Evolutionary conservation across 768 basidiomycete genomes (phyloP), one percentile per base, ranked within the genome.

Genomic region (Kwoniella heveanensis): DNA sequence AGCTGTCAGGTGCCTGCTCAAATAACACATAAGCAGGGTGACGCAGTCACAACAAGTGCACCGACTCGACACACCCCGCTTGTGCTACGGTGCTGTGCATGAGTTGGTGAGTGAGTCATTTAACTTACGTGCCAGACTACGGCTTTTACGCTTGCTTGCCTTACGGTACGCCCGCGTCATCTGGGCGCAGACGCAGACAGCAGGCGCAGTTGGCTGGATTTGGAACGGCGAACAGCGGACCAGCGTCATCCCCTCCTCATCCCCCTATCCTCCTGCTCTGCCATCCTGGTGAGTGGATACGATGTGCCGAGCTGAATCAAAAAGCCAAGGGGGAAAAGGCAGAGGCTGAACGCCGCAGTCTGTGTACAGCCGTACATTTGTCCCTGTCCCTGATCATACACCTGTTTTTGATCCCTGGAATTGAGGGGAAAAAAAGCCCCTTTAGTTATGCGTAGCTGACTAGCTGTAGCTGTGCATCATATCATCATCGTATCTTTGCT

Each of bases 331-430:
- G 32, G 32, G 32, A 32, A 32, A 44, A 19, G 4, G 39, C 15
- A 17, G 15, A 44, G 39, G 39, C 39, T 44, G 39, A 44, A 44
- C 39, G 39, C 39, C 39, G 39, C 39, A 44, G 39, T 44, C 39
- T 44, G 39, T 44, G 39, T 36, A 6, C 39, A 10, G 10, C 10
- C 19, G 39, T 44, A 9, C 39, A 10, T 7, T 8, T 44, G 39
- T 17, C 39, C 10, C 10, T 44, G 8, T 44, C 10, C 17, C 39
- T 4, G 39, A 19, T 7, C 15, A 17, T 44, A 17, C 17, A 3
- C 19, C 3, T 19, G 4, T 19, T 17, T 44, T 3, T 44, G 8
- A 3, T 44, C 8, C 32, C 32, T 13, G 6, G 32, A 36, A 36
- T 36, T 36, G n/a, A n/a, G n/a, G n/a, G n/a, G n/a, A n/a, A n/a